Base-by-base conservation (phyloP, 2,329 filamentous ascomycete genomes). In the Pseudogymnoascus sp. region DNA sequence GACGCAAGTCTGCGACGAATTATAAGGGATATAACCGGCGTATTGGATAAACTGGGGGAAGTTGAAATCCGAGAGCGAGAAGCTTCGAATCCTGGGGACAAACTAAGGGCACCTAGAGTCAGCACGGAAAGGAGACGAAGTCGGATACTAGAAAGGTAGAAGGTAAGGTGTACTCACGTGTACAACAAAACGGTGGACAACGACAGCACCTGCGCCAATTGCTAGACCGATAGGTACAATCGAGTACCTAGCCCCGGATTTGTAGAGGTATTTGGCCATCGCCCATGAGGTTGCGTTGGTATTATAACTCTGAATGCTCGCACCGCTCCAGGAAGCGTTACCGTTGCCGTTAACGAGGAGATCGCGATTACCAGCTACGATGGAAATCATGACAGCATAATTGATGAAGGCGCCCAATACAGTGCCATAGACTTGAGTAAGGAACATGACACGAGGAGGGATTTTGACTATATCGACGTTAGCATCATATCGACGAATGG, bases 1-100 rank as follows among this genome's bases (percentile, higher is more conserved):
- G 28, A 84, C 79, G 65, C 82, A 84, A 1, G 83, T 85, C 70
- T 85, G 83, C 0, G 78, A 80, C 48, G 75, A 72, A 70, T 84
- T 83, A 73, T 83, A 84, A 0, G 82, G 81, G 62, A 85, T 80
- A 63, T 75, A 83, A 13, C 81, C 82, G 7, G 80, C 79, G 63
- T 78, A 84, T 67, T 83, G 81, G 62, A 84, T 79, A 64, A 84
- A 79, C 67, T 83, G 81, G 0, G 82, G 77, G 62, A 84, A 68
- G 68, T 84, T 85, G 72, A 84, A 72, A 11, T 81, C 78, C 2
- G 67, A 64, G 1, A 79, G 65, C 0, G 75, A 71, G 60, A 83
- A 77, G 13, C 71, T 70, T 6, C 75, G 71, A 63, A 84, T 75
- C 48, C 76, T 81, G 23, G 81, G 81, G 2, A 77, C 65, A 64